Evolutionary conservation across 2,329 filamentous ascomycete genomes (phyloP).

Genomic region (Fusarium annulatum): DNA sequence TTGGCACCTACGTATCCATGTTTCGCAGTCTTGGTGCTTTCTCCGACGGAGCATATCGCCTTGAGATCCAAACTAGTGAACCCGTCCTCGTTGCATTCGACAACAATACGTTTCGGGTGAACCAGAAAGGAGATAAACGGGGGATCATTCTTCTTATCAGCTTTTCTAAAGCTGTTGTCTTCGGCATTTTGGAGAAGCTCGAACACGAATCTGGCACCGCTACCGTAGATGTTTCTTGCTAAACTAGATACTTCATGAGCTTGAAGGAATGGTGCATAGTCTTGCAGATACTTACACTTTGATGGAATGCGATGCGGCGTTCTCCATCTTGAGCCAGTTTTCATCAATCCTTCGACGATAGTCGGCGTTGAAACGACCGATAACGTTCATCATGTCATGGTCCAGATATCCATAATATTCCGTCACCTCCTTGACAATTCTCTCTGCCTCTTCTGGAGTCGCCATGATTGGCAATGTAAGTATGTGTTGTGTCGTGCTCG

Average conservation of each 20-base stretch:
- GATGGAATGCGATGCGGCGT: slow-evolving; percentile 19
- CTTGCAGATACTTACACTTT: slow-evolving; percentile 14
- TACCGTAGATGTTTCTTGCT: slow-evolving; percentile 33
- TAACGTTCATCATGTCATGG: slow-evolving; percentile 32
- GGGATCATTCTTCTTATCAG: accelerated
- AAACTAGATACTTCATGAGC: neutral
- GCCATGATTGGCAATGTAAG: slow-evolving; percentile 5
- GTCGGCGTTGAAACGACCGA: slow-evolving; percentile 15
- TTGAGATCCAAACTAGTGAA: slow-evolving; percentile 11
- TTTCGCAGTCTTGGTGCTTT: slow-evolving; percentile 25
- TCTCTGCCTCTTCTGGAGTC: slow-evolving; percentile 19
- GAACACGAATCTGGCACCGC: slow-evolving; percentile 33
- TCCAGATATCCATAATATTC: slow-evolving; percentile 18
- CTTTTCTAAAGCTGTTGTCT: slow-evolving; percentile 20
- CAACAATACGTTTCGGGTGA: slow-evolving; percentile 16
- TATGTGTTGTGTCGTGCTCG: neutral
- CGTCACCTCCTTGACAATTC: slow-evolving; percentile 23
- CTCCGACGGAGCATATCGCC: slow-evolving; percentile 30
- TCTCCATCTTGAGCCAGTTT: slow-evolving; percentile 31
- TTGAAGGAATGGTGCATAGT: accelerated
- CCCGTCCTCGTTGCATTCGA: slow-evolving; percentile 37
- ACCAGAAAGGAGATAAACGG: slow-evolving; percentile 33
- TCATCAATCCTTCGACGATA: slow-evolving; percentile 33
- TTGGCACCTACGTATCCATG: slow-evolving; percentile 35
- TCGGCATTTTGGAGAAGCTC: slow-evolving; percentile 39